These are phyloP conservation scores for Monascus purpureus DNA, from an alignment of 495 filamentous ascomycete species.

Conservation along the genomic window DNA sequence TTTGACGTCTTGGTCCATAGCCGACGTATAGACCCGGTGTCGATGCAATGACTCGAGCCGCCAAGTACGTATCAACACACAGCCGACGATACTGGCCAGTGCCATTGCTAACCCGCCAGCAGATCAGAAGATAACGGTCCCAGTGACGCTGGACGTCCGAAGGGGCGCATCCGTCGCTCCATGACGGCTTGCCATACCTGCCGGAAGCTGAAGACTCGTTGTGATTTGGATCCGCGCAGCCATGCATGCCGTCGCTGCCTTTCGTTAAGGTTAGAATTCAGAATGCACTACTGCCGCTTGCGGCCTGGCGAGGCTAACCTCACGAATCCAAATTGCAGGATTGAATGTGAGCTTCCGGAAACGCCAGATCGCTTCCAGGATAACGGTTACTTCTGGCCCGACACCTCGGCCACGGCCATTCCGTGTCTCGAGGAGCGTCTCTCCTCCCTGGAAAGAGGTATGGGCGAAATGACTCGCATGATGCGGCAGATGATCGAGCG, in stretches of 20 bases:
- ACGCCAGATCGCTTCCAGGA: conserved; percentile 24
- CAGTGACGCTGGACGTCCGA: conserved; percentile 16
- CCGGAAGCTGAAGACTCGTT: conserved; percentile 30
- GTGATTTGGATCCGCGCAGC: conserved; percentile 24
- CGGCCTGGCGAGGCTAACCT: conserved; percentile 1
- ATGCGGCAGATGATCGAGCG: conserved; percentile 24
- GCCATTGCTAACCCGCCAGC: no score
- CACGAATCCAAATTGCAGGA: conserved; percentile 9
- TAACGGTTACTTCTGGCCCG: conserved; percentile 19
- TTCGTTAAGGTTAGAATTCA: conserved; percentile 18
- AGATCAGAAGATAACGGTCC: no score
- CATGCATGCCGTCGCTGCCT: conserved; percentile 29
- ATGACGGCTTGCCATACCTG: conserved; percentile 32
- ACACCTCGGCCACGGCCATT: conserved; percentile 15
- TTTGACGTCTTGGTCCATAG: no score
- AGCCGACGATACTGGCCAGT: no score
- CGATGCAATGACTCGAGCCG: no score
- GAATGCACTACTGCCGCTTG: not conserved
- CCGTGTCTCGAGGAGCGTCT: conserved; percentile 28
- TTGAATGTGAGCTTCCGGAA: conserved; percentile 28
- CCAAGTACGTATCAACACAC: no score
- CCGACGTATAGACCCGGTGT: no score
- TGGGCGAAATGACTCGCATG: conserved; percentile 26
- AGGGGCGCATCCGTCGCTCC: conserved; percentile 26
- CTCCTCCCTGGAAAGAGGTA: conserved; percentile 20